Conservation (phyloP, 345 rosid species). For the Murraya koenigii region DNA sequence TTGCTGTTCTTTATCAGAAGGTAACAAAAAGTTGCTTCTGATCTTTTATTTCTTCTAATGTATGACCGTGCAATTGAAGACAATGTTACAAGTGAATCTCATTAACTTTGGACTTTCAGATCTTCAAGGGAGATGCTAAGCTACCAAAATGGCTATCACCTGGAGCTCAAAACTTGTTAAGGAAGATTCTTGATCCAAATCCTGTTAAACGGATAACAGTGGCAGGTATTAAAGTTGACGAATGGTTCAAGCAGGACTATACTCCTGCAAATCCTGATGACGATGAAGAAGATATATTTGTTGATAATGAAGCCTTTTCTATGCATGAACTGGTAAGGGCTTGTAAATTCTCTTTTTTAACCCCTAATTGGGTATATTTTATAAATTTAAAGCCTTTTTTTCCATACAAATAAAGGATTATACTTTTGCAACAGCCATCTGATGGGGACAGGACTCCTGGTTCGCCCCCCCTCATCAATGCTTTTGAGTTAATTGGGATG, state of each 20-base stretch:
- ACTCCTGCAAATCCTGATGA: constrained; percentile 56
- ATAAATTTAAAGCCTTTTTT: neutral
- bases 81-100: neutral
- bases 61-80: neutral
- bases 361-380: neutral
- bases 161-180: constrained; percentile 73
- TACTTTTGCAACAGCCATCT: constrained; percentile 39
- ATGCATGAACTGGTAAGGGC: constrained; percentile 54
- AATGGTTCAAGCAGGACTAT: constrained; percentile 77
- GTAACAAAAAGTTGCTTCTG: constrained; percentile 29
- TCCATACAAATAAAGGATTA: neutral
- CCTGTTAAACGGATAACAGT: constrained; percentile 65
- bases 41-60: neutral
- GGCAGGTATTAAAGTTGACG: constrained; percentile 57
- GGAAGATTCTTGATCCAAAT: constrained; percentile 82
- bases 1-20: constrained; percentile 91
- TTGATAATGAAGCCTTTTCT: constrained; percentile 55
- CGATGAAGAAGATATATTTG: constrained; percentile 59
- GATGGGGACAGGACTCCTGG: constrained; percentile 49
- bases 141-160: constrained; percentile 77
- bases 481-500: constrained; percentile 96
- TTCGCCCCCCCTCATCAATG: constrained; percentile 66
- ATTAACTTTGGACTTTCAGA: constrained; percentile 36
- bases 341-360: neutral
- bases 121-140: constrained; percentile 81